Evolutionary conservation across 495 filamentous ascomycete genomes (phyloP), one percentile per base, ranked within the genome.

Genomic region (Penicillium ochrochloron): DNA sequence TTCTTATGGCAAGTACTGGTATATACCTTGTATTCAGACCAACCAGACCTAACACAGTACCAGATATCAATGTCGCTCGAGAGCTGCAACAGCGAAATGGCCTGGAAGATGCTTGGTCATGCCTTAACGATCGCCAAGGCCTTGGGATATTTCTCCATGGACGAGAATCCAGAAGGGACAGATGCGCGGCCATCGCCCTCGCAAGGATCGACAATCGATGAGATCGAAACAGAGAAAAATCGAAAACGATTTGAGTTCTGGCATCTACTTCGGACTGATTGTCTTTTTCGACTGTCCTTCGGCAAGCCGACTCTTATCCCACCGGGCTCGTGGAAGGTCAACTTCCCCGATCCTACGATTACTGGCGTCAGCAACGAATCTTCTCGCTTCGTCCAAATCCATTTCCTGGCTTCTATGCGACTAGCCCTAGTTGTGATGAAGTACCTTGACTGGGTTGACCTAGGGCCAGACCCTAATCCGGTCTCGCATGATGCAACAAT

Each of bases 231-330:
- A 23, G 44, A 48, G 2, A 48, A 25, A 48, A 48, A 48, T 48
- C 44, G 44, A 48, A 48, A 48, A 48, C 44, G 44, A 48, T 48
- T 48, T 21, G 44, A 48, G 15, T 48, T 48, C n/a, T 48, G 44
- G 44, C 44, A 48, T 25, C 12, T 48, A 48, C 44, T 48, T 14
- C 44, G 44, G 23, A 48, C 44, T 2, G 44, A 48, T 25, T 48
- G 44, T 12, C 44, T 48, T 23, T 48, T 48, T 21, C 19, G 44
- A 11, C 44, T 48, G 10, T 48, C 19, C 10, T 48, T 48, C 21
- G 44, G 44, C 44, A 48, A 48, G 9, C 44, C 44, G 21, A 48
- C 44, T 12, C 44, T 48, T 48, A 48, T 48, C 44, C 44, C 44
- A 12, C 44, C 44, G 6, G 44, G 44, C 7, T 48, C 44, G 1